Conservation (phyloP, 2,329 filamentous ascomycete genomes). For the Aspergillus viridinutans region DNA sequence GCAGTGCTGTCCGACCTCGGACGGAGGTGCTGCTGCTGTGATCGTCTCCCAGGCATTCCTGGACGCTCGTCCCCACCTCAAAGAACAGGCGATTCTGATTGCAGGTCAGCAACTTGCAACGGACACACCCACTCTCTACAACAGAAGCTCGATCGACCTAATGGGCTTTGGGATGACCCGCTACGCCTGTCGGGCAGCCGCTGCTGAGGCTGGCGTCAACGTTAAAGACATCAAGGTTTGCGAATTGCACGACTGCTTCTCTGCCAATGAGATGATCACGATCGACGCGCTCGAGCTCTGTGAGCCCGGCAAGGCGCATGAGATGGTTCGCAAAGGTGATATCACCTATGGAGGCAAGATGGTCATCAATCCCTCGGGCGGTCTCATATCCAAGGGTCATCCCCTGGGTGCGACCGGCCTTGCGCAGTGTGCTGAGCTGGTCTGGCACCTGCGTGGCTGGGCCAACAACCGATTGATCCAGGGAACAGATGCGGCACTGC, state of each 20-base stretch:
- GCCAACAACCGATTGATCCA: constrained; percentile 78
- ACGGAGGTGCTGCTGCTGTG: constrained; percentile 83
- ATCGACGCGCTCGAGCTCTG: constrained; percentile 81
- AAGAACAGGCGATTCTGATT: constrained; percentile 77
- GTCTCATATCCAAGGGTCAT: constrained; percentile 93
- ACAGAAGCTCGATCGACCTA: constrained; percentile 74
- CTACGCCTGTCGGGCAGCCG: constrained; percentile 64
- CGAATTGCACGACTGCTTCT: constrained; percentile 96
- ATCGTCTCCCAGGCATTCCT: constrained; percentile 87
- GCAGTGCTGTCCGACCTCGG: constrained; percentile 97
- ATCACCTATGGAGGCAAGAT: constrained; percentile 84
- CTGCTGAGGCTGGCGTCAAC: constrained; percentile 62
- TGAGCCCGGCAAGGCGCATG: constrained; percentile 78
- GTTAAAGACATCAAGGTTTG: constrained; percentile 73
- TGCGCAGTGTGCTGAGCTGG: constrained; percentile 89
- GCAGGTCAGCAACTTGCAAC: constrained; percentile 86
- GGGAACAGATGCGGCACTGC: constrained; percentile 68
- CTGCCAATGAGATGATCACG: constrained; percentile 85
- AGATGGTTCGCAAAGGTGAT: constrained; percentile 79
- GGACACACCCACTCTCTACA: constrained; percentile 76
- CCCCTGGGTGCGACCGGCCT: constrained; percentile 91
- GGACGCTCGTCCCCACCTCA: constrained; percentile 75
- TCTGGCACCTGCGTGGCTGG: constrained; percentile 95
- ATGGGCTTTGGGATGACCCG: constrained; percentile 84
- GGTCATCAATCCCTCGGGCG: constrained; percentile 89